Percentiles rank a stretch among this genome's conserved stretches.
Evolutionary conservation across 2,329 filamentous ascomycete species (phyloP).

Genomic region (Fusarium sp.): DNA sequence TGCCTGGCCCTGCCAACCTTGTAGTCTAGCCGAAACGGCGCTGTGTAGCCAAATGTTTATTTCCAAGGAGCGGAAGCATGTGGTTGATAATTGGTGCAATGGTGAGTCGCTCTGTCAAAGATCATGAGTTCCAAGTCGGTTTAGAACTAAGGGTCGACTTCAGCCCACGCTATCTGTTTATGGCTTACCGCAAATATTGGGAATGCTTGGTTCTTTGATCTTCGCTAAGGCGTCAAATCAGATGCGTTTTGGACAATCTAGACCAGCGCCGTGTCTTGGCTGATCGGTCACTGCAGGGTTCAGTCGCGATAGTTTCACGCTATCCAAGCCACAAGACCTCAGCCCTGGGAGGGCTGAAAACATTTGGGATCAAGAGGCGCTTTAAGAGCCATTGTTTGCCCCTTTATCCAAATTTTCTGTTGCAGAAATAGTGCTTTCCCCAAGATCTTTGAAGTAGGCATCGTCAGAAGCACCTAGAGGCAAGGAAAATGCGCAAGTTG

Average conservation of each 20-base stretch:
- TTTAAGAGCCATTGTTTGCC: neutral
- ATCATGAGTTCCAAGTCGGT: neutral
- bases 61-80: neutral
- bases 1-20: neutral
- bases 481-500: neutral
- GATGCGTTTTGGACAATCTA: neutral
- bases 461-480: neutral
- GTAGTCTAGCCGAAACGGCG: rapidly evolving
- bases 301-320: slow-evolving; percentile 46
- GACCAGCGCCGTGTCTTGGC: slow-evolving; percentile 10
- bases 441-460: neutral
- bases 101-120: neutral
- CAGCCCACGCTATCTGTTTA: neutral
- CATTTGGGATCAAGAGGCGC: neutral
- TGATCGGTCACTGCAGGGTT: neutral
- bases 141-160: neutral
- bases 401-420: neutral
- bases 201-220: neutral
- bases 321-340: slow-evolving; percentile 31
- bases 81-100: neutral
- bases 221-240: slow-evolving; percentile 6
- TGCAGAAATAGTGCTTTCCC: rapidly evolving
- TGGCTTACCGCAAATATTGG: neutral
- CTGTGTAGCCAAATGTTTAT: neutral
- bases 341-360: slow-evolving; percentile 11